Percentiles rank a stretch among this genome's conserved stretches.
Conservation (phyloP, 768 basidiomycete species). For the Neoboletus subvelutipes region DNA sequence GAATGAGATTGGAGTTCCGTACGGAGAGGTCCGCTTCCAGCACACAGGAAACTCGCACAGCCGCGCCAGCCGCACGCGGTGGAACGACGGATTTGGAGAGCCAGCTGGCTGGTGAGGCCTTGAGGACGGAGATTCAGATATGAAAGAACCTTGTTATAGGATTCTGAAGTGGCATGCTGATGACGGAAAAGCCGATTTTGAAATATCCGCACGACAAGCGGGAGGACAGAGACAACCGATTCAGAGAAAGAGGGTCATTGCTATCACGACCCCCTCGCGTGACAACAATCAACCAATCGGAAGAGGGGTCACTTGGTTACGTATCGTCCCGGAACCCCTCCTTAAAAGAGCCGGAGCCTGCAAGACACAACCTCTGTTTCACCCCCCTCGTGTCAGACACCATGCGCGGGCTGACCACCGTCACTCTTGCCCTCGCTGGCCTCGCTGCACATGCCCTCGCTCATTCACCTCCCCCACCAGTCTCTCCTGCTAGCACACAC, state of each 20-base stretch:
- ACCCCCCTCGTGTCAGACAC: not conserved
- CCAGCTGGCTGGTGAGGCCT: not conserved
- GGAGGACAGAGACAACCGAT: not conserved
- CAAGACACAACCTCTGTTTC: not conserved
- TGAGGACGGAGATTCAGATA: not conserved
- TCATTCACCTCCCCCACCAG: slow-evolving; percentile 33
- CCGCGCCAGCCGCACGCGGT: not conserved
- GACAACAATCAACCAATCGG: slow-evolving; percentile 25
- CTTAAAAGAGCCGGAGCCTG: slow-evolving; percentile 14
- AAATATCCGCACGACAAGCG: not conserved
- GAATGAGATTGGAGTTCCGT: not conserved
- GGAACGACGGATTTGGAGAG: not conserved
- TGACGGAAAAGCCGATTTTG: not conserved
- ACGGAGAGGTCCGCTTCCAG: not conserved
- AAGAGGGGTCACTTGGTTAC: slow-evolving; percentile 15
- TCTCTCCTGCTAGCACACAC: slow-evolving; percentile 3
- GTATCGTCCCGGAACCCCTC: slow-evolving; percentile 3
- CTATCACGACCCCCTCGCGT: slow-evolving; percentile 16
- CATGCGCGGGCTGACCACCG: slow-evolving; percentile 68
- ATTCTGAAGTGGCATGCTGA: not conserved
- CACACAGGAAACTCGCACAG: not conserved
- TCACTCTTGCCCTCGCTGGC: slow-evolving; percentile 58
- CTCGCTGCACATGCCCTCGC: slow-evolving; percentile 57
- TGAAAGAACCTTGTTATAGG: not conserved
- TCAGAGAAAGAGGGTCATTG: slow-evolving; percentile 12